These are phyloP conservation scores for Cladophialophora exuberans DNA, from an alignment of 2,329 filamentous ascomycete species.

Conservation along the genomic window DNA sequence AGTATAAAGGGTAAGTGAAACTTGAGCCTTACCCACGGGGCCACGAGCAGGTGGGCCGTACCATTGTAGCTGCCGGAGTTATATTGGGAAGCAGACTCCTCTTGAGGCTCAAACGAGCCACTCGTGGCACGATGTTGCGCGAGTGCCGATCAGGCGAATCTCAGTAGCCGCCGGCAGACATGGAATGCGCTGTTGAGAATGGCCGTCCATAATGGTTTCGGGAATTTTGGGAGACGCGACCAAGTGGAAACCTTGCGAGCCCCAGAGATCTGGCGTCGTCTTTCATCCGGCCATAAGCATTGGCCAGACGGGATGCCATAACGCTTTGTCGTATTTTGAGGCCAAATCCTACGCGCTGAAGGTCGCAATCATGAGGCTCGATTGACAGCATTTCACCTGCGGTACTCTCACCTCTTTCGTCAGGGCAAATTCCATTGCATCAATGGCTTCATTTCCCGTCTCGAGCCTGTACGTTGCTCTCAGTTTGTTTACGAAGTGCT, in stretches of 20 bases:
- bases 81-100: conserved; percentile 23
- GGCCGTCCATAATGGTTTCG: conserved; percentile 8
- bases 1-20: conserved; percentile 21
- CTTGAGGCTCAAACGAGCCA: conserved; percentile 21
- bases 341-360: conserved; percentile 9
- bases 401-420: too few species aligned
- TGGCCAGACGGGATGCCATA: background rate
- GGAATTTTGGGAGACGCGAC: conserved; percentile 14
- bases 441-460: background rate
- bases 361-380: background rate
- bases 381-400: background rate
- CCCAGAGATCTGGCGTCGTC: conserved; percentile 13
- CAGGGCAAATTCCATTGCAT: too few species aligned
- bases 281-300: background rate
- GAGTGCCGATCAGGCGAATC: conserved; percentile 26
- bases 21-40: conserved; percentile 18
- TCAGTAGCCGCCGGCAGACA: conserved; percentile 27
- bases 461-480: background rate
- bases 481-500: background rate
- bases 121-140: conserved; percentile 10
- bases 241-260: conserved; percentile 16
- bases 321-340: background rate
- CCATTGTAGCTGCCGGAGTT: conserved; percentile 11
- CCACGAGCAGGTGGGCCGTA: conserved; percentile 12
- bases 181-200: conserved; percentile 6